Conservation (phyloP, 2,329 filamentous ascomycete genomes). For the Nothophaeocryptopus gaeumannii region DNA sequence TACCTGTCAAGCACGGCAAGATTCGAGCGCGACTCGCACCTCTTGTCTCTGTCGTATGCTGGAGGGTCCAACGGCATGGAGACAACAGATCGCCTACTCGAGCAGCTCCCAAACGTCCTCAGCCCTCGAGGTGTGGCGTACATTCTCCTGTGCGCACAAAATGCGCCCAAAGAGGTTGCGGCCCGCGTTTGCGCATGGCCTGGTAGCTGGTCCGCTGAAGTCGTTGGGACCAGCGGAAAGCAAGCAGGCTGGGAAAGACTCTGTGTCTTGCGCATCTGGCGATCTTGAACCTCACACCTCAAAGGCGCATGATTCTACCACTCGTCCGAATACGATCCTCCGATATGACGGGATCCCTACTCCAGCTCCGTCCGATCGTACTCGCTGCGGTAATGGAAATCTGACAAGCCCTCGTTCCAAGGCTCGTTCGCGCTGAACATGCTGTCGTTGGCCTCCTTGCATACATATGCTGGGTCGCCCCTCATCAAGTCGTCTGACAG, state of each 20-base stretch:
- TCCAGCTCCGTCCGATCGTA: constrained; percentile 28
- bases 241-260: constrained; percentile 93
- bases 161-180: constrained; percentile 75
- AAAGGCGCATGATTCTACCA: too few relatives aligned
- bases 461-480: constrained; percentile 14
- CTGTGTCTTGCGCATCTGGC: constrained; percentile 83
- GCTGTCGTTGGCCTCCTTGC: constrained; percentile 24
- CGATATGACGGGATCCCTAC: constrained; percentile 6
- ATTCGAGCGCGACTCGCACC: constrained; percentile 78
- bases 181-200: constrained; percentile 57
- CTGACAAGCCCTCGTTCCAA: constrained; percentile 34
- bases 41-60: constrained; percentile 83
- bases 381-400: constrained; percentile 32
- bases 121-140: constrained; percentile 74
- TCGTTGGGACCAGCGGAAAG: constrained; percentile 78
- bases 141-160: constrained; percentile 84
- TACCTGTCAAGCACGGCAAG: constrained; percentile 19
- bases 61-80: constrained; percentile 92
- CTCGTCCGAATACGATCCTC: too few relatives aligned
- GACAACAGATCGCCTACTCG: constrained; percentile 76
- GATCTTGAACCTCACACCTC: constrained; percentile 27
- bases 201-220: constrained; percentile 69
- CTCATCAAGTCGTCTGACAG: constrained; percentile 26
- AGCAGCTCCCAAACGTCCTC: constrained; percentile 64
- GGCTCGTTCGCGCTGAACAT: constrained; percentile 30